These are phyloP conservation scores for Epichloe gansuensis DNA, from an alignment of 2,329 filamentous ascomycete species.

Conservation along the genomic window DNA sequence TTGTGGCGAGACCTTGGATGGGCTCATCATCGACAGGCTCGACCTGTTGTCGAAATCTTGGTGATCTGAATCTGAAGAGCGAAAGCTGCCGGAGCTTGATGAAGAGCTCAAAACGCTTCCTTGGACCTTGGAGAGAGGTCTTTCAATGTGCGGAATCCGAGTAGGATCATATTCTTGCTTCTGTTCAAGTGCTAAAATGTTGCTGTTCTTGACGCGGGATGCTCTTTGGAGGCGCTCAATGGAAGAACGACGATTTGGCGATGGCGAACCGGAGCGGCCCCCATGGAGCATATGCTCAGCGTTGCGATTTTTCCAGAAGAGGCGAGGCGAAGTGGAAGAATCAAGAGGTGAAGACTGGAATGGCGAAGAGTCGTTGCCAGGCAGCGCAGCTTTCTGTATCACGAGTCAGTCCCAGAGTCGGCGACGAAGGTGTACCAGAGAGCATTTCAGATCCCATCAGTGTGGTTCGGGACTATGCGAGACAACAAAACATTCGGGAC, in stretches of 20 bases:
- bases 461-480: neutral
- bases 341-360: slow-evolving; percentile 74
- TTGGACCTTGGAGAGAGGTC: slow-evolving; percentile 66
- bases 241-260: slow-evolving; percentile 70
- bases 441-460: neutral
- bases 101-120: slow-evolving; percentile 56
- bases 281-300: slow-evolving; percentile 62
- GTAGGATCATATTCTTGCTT: slow-evolving; percentile 86
- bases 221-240: slow-evolving; percentile 92
- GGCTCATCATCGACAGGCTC: slow-evolving; percentile 21
- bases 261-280: slow-evolving; percentile 47
- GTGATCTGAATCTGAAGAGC: slow-evolving; percentile 32
- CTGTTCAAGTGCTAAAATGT: slow-evolving; percentile 85
- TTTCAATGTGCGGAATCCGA: slow-evolving; percentile 63
- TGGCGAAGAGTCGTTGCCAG: slow-evolving; percentile 61
- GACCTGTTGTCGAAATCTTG: slow-evolving; percentile 35
- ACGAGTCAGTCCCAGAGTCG: slow-evolving; percentile 17
- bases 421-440: neutral
- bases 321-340: slow-evolving; percentile 57
- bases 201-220: slow-evolving; percentile 95
- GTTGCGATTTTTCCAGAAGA: slow-evolving; percentile 83
- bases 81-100: slow-evolving; percentile 38
- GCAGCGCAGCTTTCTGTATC: slow-evolving; percentile 49
- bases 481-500: neutral
- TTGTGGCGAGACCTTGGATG: slow-evolving; percentile 11